Evolutionary conservation across 2,329 filamentous ascomycete genomes (phyloP).

Genomic region (Diplocarpon rosae): DNA sequence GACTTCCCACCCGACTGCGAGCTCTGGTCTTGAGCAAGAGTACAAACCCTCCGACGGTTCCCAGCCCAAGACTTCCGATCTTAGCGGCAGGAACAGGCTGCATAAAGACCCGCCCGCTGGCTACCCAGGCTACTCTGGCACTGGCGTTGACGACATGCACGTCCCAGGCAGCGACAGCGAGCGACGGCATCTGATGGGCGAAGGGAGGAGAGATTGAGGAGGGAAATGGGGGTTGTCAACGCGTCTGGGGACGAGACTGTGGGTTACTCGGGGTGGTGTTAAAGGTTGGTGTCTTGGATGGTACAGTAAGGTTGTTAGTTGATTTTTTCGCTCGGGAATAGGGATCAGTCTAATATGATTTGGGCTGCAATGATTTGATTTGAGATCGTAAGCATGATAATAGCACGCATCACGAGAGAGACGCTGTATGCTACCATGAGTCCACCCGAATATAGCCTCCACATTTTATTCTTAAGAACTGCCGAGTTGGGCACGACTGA

Average conservation of each 20-base stretch:
- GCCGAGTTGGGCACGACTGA: no score
- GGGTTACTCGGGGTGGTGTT: no score
- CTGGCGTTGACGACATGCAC: not conserved
- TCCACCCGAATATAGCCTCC: no score
- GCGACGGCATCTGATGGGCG: slow-evolving; percentile 1
- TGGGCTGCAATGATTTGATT: no score
- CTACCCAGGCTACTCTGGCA: slow-evolving; percentile 11
- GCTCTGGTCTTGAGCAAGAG: not conserved
- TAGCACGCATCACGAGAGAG: no score
- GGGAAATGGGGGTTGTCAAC: slow-evolving; percentile 11
- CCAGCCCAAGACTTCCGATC: not conserved
- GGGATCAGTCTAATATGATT: no score
- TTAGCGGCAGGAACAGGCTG: slow-evolving; percentile 14
- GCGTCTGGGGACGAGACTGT: not conserved
- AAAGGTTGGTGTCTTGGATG: no score
- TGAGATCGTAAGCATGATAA: no score
- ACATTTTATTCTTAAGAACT: no score
- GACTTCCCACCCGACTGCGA: not conserved
- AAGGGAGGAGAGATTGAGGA: slow-evolving; percentile 4
- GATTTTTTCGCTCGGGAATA: no score
- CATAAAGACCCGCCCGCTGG: slow-evolving; percentile 21
- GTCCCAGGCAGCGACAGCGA: slow-evolving; percentile 4
- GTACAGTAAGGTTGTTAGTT: no score
- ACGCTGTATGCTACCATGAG: no score
- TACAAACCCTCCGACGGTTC: not conserved